Percentiles rank a stretch among this genome's conserved stretches.
Conservation (phyloP, 345 rosid species). For the Mangifera indica region DNA sequence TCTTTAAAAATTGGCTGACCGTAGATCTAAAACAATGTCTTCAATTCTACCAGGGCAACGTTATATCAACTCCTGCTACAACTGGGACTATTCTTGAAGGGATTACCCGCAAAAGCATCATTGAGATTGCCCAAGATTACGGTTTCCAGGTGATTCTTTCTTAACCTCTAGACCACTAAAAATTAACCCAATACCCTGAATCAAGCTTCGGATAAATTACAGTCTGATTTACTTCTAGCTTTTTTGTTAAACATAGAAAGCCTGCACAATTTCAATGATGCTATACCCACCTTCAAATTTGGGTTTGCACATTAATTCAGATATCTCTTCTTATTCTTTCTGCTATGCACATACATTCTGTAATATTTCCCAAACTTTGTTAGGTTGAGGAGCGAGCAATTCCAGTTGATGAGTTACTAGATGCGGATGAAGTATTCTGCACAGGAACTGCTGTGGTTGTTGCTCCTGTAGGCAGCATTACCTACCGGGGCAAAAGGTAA, state of each 20-base stretch:
- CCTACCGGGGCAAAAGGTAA: conserved; percentile 8
- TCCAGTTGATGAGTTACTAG: conserved; percentile 47
- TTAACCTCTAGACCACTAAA: background rate
- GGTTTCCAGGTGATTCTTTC: conserved; percentile 59
- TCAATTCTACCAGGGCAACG: conserved; percentile 42
- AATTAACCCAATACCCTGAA: background rate
- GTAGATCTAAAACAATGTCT: background rate
- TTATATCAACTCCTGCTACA: conserved; percentile 66
- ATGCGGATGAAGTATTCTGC: conserved; percentile 59
- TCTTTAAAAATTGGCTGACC: background rate
- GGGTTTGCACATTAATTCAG: too few relatives aligned
- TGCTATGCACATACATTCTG: background rate
- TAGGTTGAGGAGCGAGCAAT: conserved; percentile 9
- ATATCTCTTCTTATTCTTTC: background rate
- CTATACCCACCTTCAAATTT: too few relatives aligned
- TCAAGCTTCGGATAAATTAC: background rate
- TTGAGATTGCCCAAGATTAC: conserved; percentile 64
- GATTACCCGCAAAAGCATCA: conserved; percentile 71
- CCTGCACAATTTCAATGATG: too few relatives aligned
- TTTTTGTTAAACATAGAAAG: too few relatives aligned
- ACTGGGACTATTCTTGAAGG: conserved; percentile 76
- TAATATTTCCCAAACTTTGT: background rate
- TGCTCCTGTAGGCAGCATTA: conserved; percentile 20
- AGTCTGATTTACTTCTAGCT: background rate
- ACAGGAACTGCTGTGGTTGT: conserved; percentile 62